phyloP scores from a whole-genome alignment of 208 protist species.

The Angomonas ambiguus region DNA sequence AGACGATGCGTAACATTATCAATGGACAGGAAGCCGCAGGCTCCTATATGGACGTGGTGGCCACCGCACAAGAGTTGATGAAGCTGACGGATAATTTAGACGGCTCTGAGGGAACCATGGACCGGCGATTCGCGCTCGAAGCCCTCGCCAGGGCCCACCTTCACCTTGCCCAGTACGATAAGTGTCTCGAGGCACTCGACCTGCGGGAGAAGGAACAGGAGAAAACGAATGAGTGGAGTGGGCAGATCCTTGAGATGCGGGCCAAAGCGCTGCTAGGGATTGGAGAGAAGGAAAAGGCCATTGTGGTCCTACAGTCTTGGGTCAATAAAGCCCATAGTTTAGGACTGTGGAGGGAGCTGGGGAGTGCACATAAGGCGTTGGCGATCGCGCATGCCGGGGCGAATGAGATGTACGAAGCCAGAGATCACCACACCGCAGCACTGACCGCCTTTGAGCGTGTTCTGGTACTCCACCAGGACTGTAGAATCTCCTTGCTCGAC shows the following conservation, averaged over 20 bases:
- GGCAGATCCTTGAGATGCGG: slow-evolving; percentile 56
- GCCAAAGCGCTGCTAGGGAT: slow-evolving; percentile 68
- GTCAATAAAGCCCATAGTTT: slow-evolving; percentile 60
- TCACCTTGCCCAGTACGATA: slow-evolving; percentile 74
- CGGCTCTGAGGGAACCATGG: slow-evolving; percentile 57
- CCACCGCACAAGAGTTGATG: slow-evolving; percentile 69
- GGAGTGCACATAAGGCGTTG: slow-evolving; percentile 58
- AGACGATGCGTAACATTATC: slow-evolving; percentile 86
- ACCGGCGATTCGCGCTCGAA: slow-evolving; percentile 77
- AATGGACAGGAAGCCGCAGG: slow-evolving; percentile 53
- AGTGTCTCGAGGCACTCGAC: slow-evolving; percentile 68
- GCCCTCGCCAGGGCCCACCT: slow-evolving; percentile 76
- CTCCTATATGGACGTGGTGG: slow-evolving; percentile 62
- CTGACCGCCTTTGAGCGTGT: slow-evolving; percentile 42
- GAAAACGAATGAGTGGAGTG: slow-evolving; percentile 63
- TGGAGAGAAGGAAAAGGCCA: slow-evolving; percentile 49
- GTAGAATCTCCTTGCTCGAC: slow-evolving; percentile 41
- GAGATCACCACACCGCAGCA: slow-evolving; percentile 49
- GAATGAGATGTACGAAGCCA: slow-evolving; percentile 53
- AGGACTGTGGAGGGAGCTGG: slow-evolving; percentile 57
- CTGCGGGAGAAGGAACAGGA: slow-evolving; percentile 81
- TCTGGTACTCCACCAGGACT: slow-evolving; percentile 27
- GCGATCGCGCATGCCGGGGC: slow-evolving; percentile 55
- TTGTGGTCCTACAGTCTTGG: slow-evolving; percentile 77
- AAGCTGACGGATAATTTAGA: slow-evolving; percentile 51